A percentile compares a stretch with the other conserved stretches of the same genome.
Evolutionary conservation across 495 filamentous ascomycete genomes (phyloP).

Genomic region (Friedmanniomyces simplex): DNA sequence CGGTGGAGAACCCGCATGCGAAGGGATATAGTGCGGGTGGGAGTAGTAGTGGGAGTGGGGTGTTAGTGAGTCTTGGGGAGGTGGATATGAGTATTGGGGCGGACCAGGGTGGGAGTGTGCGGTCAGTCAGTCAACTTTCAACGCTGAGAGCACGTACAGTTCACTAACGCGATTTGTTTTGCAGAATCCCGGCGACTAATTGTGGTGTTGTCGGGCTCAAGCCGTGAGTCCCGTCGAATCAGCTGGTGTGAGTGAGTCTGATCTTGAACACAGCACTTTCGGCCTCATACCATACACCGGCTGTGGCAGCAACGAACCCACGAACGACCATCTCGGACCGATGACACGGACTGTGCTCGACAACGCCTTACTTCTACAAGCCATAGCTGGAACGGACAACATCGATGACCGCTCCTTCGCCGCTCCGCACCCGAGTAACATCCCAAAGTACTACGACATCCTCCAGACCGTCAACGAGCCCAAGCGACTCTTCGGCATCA

Average conservation of each 20-base stretch:
- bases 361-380: slow-evolving; percentile 41
- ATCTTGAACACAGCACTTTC: not conserved
- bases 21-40: slow-evolving; percentile 42
- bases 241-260: too few species aligned
- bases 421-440: slow-evolving; percentile 15
- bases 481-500: slow-evolving; percentile 38
- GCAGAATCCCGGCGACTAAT: slow-evolving; percentile 39
- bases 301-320: slow-evolving; percentile 27
- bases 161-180: not conserved
- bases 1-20: slow-evolving; percentile 32
- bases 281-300: slow-evolving; percentile 30
- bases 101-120: slow-evolving; percentile 52
- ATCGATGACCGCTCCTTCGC: slow-evolving; percentile 47
- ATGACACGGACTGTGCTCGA: slow-evolving; percentile 43
- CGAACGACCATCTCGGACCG: slow-evolving; percentile 28
- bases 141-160: not conserved
- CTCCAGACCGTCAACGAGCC: slow-evolving; percentile 23
- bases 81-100: slow-evolving; percentile 49
- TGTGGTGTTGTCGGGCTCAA: slow-evolving; percentile 34
- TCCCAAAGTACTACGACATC: slow-evolving; percentile 32
- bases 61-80: slow-evolving; percentile 40
- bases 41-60: slow-evolving; percentile 46
- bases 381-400: slow-evolving; percentile 45
- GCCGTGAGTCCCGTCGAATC: slow-evolving; percentile 19
- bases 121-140: not conserved